Evolutionary conservation across 176 grass and related monocot genomes (phyloP), one percentile per base, ranked within the genome.

Genomic region (Elaeis guineensis): DNA sequence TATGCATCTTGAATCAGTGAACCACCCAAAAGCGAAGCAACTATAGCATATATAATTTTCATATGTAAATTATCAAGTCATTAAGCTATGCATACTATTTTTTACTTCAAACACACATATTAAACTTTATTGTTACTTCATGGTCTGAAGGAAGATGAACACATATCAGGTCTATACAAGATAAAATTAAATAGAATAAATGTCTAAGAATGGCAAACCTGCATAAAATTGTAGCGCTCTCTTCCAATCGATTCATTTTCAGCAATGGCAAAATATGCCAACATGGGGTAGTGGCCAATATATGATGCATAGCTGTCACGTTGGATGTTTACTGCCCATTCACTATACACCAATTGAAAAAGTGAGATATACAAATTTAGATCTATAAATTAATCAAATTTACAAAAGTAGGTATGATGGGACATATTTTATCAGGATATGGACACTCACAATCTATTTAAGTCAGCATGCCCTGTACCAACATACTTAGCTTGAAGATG

Each of bases 401-500:
- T 44, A 44, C 35, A 44, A 44, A 44, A 44, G 35, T 44, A 44
- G 35, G 35, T 44, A 44, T 3, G 35, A 44, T 44, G 11, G 35
- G 9, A 44, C 35, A 69, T 69, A 28, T 5, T 53, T 25, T 25
- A 77, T 17, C 23, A 72, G 62, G 5, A 54, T 51, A 3, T 3
- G 14, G 17, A 16, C 62, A 52, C 83, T 83, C 84, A 95, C 91
- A 90, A 95, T 95, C 86, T 80, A 69, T 50, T 76, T 60, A 90
- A 72, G 65, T 95, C 91, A 44, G 91, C 91, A 77, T 95, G 86
- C 30, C 91, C 91, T 49, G 91, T 95, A 52, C 91, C 91, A 0
- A 95, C 91, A 85, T 90, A 90, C 58, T 95, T 95, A 17, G 91
- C 91, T 79, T 95, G 91, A 69, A 95, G 86, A 85, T 95, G 91